phyloP scores from a whole-genome alignment of 345 rosid genomes.

The Camelina sativa region DNA sequence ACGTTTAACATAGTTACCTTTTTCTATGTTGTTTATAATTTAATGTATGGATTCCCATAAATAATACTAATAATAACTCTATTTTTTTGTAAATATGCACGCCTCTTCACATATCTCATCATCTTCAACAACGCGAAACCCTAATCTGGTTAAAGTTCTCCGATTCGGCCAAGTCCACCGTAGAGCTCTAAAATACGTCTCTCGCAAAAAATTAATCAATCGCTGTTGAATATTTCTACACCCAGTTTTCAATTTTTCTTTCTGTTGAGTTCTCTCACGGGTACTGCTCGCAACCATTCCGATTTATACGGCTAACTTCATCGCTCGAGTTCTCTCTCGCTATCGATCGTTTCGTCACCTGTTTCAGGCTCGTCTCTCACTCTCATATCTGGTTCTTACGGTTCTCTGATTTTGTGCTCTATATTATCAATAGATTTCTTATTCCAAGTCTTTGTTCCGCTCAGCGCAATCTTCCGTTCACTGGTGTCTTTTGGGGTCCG shows the following conservation, averaged over 20 bases:
- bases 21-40: no score
- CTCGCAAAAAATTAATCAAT: slow-evolving; percentile 28
- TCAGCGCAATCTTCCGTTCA: slow-evolving; percentile 13
- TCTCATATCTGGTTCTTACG: slow-evolving; percentile 35
- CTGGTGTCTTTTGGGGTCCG: slow-evolving; percentile 8
- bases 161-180: not conserved
- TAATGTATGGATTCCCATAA: slow-evolving; percentile 8
- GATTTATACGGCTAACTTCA: not conserved
- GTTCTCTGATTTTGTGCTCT: slow-evolving; percentile 10
- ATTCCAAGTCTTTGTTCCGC: slow-evolving; percentile 35
- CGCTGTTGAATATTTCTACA: not conserved
- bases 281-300: slow-evolving; percentile 10
- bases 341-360: slow-evolving; percentile 11
- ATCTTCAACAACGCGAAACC: slow-evolving; percentile 35
- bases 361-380: slow-evolving; percentile 42
- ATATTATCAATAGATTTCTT: slow-evolving; percentile 18
- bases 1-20: not conserved
- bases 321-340: slow-evolving; percentile 8
- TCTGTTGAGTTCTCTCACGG: not conserved
- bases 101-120: not conserved
- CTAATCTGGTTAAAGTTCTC: slow-evolving; percentile 25
- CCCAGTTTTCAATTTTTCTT: not conserved
- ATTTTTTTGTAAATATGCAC: not conserved
- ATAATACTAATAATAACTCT: not conserved
- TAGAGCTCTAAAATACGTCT: slow-evolving; percentile 19